Conservation (phyloP, 257 asterid species). For the Nicotiana sylvestris region DNA sequence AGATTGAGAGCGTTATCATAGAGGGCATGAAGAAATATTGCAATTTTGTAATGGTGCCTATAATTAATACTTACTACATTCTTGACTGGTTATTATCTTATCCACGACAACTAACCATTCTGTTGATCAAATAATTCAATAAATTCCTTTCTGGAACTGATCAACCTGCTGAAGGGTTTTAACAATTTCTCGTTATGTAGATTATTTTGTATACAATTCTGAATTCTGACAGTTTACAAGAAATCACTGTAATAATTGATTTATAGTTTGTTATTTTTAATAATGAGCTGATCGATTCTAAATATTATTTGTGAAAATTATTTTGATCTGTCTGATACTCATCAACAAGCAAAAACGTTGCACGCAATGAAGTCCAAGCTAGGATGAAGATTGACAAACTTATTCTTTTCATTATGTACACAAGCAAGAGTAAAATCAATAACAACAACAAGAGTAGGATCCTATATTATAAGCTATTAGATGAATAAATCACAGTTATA, state of each 20-base stretch:
- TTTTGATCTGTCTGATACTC: background rate
- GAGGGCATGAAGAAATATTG: background rate
- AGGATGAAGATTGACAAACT: too few species aligned
- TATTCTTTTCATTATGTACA: too few species aligned
- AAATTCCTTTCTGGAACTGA: background rate
- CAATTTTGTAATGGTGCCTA: background rate
- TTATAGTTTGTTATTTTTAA: background rate
- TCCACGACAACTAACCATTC: background rate
- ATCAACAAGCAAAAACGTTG: background rate
- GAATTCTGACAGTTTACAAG: background rate
- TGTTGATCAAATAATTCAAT: background rate
- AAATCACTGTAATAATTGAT: background rate
- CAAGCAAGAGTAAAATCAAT: too few species aligned
- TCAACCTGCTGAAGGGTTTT: background rate
- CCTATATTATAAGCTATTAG: too few species aligned
- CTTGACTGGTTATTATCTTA: background rate
- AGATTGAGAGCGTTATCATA: background rate
- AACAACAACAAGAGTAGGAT: too few species aligned
- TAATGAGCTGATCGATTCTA: background rate
- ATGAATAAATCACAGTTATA: too few species aligned
- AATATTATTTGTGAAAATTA: background rate
- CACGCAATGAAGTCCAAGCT: background rate
- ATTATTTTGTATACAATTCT: background rate
- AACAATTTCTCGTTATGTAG: too few species aligned
- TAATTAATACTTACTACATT: background rate